Conservation (phyloP, 2,329 filamentous ascomycete genomes). For the Apiospora sp. region DNA sequence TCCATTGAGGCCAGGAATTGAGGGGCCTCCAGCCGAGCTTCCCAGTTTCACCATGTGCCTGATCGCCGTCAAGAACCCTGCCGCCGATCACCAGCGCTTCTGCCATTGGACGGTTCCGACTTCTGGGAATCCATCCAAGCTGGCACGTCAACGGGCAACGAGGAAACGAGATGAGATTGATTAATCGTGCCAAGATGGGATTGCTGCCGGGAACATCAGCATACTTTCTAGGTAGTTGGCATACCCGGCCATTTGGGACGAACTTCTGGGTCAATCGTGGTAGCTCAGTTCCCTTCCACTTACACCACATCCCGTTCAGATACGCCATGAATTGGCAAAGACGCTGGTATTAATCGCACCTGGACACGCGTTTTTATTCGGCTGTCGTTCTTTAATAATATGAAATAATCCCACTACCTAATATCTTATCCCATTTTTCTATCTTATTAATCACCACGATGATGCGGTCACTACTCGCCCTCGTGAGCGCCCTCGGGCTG, state of each 20-base stretch:
- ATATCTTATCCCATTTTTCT: not conserved
- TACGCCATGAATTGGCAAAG: not conserved
- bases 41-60: conserved; percentile 18
- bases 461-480: not conserved
- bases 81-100: not conserved
- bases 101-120: not conserved
- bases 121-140: no score
- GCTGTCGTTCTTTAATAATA: not conserved
- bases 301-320: not conserved
- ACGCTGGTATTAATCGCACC: not conserved
- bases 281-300: not conserved
- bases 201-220: not conserved
- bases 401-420: not conserved
- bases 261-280: not conserved
- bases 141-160: not conserved
- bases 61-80: not conserved
- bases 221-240: no score
- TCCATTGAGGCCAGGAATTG: conserved; percentile 4
- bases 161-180: not conserved
- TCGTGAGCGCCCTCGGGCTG: not conserved
- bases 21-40: not conserved
- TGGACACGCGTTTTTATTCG: not conserved
- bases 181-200: not conserved
- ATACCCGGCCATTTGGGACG: not conserved
- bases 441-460: not conserved